Base-by-base conservation (phyloP, 1,284 basidiomycete species). In the Trametes sp. region DNA sequence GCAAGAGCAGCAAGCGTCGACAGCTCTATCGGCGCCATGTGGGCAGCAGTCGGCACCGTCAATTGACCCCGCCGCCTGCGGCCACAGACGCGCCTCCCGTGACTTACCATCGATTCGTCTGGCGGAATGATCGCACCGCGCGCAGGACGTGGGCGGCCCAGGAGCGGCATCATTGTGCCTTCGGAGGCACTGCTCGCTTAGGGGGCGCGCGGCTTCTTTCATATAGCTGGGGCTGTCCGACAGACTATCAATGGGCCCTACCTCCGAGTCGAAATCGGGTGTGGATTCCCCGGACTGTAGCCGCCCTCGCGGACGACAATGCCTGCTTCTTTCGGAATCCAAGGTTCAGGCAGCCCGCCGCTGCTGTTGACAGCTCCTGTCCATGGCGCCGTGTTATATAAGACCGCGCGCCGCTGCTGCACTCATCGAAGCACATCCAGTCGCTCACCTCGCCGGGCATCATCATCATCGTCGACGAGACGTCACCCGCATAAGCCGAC, bases 161-260 rank as follows among this genome's bases (percentile, higher is more conserved):
- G 28, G 33, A 11, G 55, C 56, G 58, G 61, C 50, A 58, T 57
- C 54, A 59, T 35, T 55, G 59, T 61, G 50, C 59, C 62, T 60
- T 59, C 59, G 54, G 57, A 54, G 65, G 65, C 62, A 63, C 65
- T 66, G 65, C 65, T 66, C 62, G 65, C 57, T 66, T 61, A 52
- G 49, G 54, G 42, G 28, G 11, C 50, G 21, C 35, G 42, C 53
- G 57, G 57, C 57, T 66, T 61, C 62, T 64, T 63, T 63, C 62
- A 64, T 63, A 42, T 57, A 35, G 29, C 49, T 59, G 62, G 57
- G 65, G 65, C 65, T 66, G 65, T 66, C 62, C 65, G 31, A 61
- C 63, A 62, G 55, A 63, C 62, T 61, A 61, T 63, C 59, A 59
- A 44, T 54, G 59, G 62, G 61, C 38, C 36, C 29, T 63, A 55